Conservation (phyloP, 345 rosid species). For the Acer yangbiense region DNA sequence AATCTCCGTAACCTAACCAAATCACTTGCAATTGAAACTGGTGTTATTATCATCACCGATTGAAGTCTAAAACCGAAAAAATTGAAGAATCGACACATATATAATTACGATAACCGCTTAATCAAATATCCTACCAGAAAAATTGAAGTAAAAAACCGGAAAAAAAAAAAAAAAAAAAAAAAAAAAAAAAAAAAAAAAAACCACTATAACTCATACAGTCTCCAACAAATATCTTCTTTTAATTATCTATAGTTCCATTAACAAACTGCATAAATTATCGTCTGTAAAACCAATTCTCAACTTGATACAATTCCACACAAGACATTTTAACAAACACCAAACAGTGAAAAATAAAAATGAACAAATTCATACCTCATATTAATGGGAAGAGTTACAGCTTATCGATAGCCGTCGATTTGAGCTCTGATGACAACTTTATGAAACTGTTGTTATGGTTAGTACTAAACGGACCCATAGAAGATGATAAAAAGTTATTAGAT, state of each 20-base stretch:
- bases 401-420: slow-evolving; percentile 35
- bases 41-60: no score
- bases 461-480: slow-evolving; percentile 30
- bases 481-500: neutral
- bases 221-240: neutral
- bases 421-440: slow-evolving; percentile 24
- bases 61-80: no score
- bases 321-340: slow-evolving; percentile 48
- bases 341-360: neutral
- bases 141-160: neutral
- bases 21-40: no score
- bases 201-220: neutral
- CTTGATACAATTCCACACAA: slow-evolving; percentile 26
- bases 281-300: neutral
- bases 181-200: neutral
- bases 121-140: neutral
- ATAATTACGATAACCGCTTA: neutral
- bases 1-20: no score
- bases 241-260: no score
- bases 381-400: slow-evolving; percentile 51
- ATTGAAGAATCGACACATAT: neutral
- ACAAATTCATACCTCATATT: slow-evolving; percentile 42
- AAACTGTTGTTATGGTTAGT: slow-evolving; percentile 28
- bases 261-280: neutral
- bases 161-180: no score